phyloP scores from a whole-genome alignment of 2,329 filamentous ascomycete genomes.

The Bipolaris bicolor region DNA sequence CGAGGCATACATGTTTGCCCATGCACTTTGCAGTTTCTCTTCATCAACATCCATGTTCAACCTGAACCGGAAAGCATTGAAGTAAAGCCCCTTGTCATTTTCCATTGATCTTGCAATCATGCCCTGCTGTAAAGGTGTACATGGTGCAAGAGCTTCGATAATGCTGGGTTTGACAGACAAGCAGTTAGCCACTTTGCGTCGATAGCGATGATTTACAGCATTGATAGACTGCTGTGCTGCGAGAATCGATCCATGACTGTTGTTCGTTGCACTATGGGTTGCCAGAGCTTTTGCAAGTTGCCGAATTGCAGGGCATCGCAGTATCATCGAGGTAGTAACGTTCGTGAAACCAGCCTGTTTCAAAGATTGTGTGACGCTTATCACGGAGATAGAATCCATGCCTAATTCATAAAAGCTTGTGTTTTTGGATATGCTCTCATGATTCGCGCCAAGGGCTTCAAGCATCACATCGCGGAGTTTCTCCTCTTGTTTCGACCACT shows the following conservation, averaged over 20 bases:
- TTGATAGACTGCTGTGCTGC: slow-evolving; percentile 66
- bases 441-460: slow-evolving; percentile 57
- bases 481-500: slow-evolving; percentile 50
- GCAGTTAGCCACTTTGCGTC: slow-evolving; percentile 57
- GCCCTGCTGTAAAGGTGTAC: slow-evolving; percentile 84
- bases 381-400: slow-evolving; percentile 84
- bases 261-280: slow-evolving; percentile 2
- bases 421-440: slow-evolving; percentile 55
- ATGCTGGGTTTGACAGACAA: slow-evolving; percentile 59
- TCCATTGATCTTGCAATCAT: slow-evolving; percentile 76
- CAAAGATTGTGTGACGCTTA: slow-evolving; percentile 70
- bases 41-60: slow-evolving; percentile 58
- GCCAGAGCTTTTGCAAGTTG: slow-evolving; percentile 48
- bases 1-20: slow-evolving; percentile 59
- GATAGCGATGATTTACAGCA: slow-evolving; percentile 68
- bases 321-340: slow-evolving; percentile 69
- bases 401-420: slow-evolving; percentile 85
- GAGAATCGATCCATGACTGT: slow-evolving; percentile 43
- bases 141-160: slow-evolving; percentile 78
- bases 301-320: slow-evolving; percentile 61
- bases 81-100: slow-evolving; percentile 68
- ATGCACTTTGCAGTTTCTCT: slow-evolving; percentile 61
- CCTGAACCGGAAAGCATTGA: slow-evolving; percentile 73
- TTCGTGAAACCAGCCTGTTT: slow-evolving; percentile 66
- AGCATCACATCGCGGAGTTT: slow-evolving; percentile 62